Base-by-base conservation (phyloP, 805 yeast genomes). In the Suhomyces xylopsoci region DNA sequence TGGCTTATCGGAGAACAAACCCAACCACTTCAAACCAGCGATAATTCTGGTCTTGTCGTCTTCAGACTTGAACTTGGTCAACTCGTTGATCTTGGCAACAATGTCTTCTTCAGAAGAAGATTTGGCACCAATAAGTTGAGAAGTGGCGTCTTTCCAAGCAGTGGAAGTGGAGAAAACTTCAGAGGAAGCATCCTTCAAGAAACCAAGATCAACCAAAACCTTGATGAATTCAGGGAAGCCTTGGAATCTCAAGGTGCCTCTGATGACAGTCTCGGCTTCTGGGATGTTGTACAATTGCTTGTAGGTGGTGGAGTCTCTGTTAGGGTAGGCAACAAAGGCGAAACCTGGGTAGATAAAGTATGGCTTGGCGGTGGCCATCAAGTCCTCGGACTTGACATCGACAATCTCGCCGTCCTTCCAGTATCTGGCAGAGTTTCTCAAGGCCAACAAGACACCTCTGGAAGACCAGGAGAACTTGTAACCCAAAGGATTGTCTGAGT, bases 391-490 rank as follows among this genome's bases (percentile, higher is more conserved):
- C 53, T 82, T 79, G 66, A 94, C 85, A 46, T 84, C 81, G 55
- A 81, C 96, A 60, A 90, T 73, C 68, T 90, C 72, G 66, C 97
- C 97, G 67, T 90, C 86, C 74, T 87, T 77, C 83, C 86, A 93
- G 80, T 84, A 93, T 63, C 84, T 84, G 58, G 98, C 99, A 57
- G 87, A 77, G 80, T 94, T 96, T 81, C 97, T 87, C 69, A 94
- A 82, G 17, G 99, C 99, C 65, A 94, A 82, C 67, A 94, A 77
- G 42, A 94, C 98, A 76, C 99, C 99, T 76, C 99, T 86, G 36
- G 98, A 92, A 30, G 97, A 90, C 99, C 99, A 94, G 43, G 98
- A 92, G 77, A 94, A 94, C 80, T 94, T 94, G 84, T 94, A 94
- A 62, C 99, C 99, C 70, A 94, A 81, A 53, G 99, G 99, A 78